Evolutionary conservation across 1,284 basidiomycete genomes (phyloP).

Genomic region (Pyrrhoderma noxium): DNA sequence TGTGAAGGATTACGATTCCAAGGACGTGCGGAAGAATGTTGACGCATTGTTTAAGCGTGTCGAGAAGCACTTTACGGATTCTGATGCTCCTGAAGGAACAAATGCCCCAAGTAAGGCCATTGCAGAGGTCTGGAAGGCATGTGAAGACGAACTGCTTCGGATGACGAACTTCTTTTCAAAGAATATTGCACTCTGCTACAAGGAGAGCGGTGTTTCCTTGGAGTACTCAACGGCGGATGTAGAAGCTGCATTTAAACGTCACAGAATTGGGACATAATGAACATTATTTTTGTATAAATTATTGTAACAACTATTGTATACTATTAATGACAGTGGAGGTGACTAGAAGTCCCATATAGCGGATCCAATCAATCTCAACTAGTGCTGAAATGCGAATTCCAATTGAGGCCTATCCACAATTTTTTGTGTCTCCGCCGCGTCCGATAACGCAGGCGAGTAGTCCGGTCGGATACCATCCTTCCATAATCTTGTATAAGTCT

Average conservation of each 20-base stretch:
- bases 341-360: neutral
- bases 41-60: conserved; percentile 88
- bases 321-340: neutral
- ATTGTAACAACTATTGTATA: conserved; percentile 14
- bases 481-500: conserved; percentile 64
- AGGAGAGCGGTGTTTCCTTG: conserved; percentile 57
- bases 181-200: conserved; percentile 72
- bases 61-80: conserved; percentile 91
- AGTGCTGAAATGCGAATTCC: neutral
- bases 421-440: conserved; percentile 1
- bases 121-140: conserved; percentile 81
- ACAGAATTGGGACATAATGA: conserved; percentile 30
- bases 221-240: conserved; percentile 76
- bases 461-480: conserved; percentile 58
- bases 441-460: conserved; percentile 47
- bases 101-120: conserved; percentile 63
- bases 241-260: conserved; percentile 67
- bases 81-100: conserved; percentile 58
- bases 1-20: conserved; percentile 78
- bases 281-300: conserved; percentile 10
- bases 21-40: conserved; percentile 83
- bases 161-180: conserved; percentile 65
- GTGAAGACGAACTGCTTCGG: conserved; percentile 72
- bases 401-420: neutral
- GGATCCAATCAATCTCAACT: neutral